Evolutionary conservation across 257 asterid genomes (phyloP), one percentile per base, ranked within the genome.

Genomic region (Capsicum baccatum): DNA sequence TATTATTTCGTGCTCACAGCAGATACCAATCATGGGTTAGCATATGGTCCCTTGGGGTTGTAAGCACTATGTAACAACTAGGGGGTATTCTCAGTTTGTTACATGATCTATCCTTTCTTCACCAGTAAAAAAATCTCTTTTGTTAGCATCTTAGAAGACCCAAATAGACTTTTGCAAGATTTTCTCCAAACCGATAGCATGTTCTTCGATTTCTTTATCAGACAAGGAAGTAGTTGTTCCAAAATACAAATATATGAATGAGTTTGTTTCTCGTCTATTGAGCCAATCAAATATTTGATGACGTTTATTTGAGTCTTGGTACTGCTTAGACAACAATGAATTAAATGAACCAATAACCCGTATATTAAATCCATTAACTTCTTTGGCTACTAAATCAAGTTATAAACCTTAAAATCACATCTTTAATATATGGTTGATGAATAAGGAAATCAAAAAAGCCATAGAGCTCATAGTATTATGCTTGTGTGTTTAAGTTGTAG

Each of bases 301-400:
- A 5, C 47, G 10, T 33, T 66, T 66, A 26, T 66, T 13, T 33
- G 71, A 66, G n/a, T 33, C 17, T 66, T 33, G 33, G 5, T 42
- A 78, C 39, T 69, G 15, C 39, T 47, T 44, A 0, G 35, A 59
- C 0, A 12, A 70, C 0, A 91, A 19, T 0, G 90, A 92, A 86
- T 92, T 91, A 42, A 91, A 91, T 8, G 94, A 92, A 54, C 97
- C 97, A 16, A 92, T 26, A 9, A 91, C 88, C 90, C 91, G 89
- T 3, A 87, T 89, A 42, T 86, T 89, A 26, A 26, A 26, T 44
- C n/a, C 71, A 83, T 85, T 78, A 15, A 48, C 66, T 3, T 60
- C 48, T 50, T 82, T 21, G 37, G 59, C 87, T 2, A 85, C 44
- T 5, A 85, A n/a, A 50, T 86, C 87, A 55, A 92, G 71, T 88